These are phyloP conservation scores for Dioscorea cayenensis DNA, from an alignment of 116 monocot genomes.

Conservation along the genomic window DNA sequence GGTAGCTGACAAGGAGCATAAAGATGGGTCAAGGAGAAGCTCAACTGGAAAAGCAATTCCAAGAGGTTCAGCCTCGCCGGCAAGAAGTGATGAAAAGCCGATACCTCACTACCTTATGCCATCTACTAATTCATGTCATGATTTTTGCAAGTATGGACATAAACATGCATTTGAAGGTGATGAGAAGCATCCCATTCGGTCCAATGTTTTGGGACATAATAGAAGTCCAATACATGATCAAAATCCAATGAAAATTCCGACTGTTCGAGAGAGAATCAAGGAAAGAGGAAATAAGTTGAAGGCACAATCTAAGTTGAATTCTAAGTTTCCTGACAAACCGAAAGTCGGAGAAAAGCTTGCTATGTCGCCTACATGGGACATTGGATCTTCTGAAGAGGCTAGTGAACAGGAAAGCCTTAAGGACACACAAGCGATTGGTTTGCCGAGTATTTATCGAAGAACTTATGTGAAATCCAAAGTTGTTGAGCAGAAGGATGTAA, in stretches of 20 bases:
- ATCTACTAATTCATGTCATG: conserved; percentile 30
- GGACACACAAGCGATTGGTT: neutral
- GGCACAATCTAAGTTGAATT: neutral
- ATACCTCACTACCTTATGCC: conserved; percentile 25
- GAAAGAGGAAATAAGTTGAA: conserved; percentile 10
- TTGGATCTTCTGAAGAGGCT: conserved; percentile 3
- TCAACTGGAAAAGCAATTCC: neutral
- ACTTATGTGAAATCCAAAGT: neutral
- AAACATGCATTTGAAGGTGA: conserved; percentile 12
- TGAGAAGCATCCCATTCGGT: neutral
- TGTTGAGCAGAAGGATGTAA: conserved; percentile 2
- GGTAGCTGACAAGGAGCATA: neutral
- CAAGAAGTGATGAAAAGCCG: conserved; percentile 11
- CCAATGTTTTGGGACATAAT: no score
- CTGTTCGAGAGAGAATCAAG: conserved; percentile 13
- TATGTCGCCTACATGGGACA: neutral
- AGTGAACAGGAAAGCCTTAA: neutral
- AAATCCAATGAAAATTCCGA: neutral
- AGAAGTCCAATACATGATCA: no score
- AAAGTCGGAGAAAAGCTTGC: neutral
- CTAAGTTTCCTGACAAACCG: neutral
- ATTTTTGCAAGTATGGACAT: conserved; percentile 36
- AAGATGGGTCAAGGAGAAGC: conserved; percentile 1
- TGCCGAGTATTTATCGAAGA: neutral
- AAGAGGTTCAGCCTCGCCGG: conserved; percentile 7